These are phyloP conservation scores for Zygosaccharomyces pseudobailii DNA, from an alignment of 1,139 yeast species.

Conservation along the genomic window DNA sequence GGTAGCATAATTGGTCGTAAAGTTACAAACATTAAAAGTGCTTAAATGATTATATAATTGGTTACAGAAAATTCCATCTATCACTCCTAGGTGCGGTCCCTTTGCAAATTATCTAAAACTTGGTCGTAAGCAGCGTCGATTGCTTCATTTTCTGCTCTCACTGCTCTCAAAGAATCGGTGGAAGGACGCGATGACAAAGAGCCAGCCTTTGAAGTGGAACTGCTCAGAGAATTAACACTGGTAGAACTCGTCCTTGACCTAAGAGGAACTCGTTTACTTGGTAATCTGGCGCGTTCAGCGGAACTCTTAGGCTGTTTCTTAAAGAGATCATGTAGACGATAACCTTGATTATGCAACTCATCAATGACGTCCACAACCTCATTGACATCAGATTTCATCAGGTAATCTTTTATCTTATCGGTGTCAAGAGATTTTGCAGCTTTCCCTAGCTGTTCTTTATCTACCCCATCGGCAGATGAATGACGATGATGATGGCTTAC, in stretches of 20 bases:
- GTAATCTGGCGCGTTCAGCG: conserved; percentile 7
- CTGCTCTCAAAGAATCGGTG: conserved; percentile 4
- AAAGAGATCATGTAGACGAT: conserved; percentile 49
- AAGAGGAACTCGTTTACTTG: conserved; percentile 8
- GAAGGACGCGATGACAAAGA: not conserved
- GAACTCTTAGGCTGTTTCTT: conserved; percentile 30
- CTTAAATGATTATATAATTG: not conserved
- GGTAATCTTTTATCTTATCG: conserved; percentile 48
- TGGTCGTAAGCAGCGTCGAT: conserved; percentile 50
- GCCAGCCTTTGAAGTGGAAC: not conserved
- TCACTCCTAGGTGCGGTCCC: conserved; percentile 24
- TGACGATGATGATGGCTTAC: conserved; percentile 12
- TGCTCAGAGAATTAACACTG: conserved; percentile 14
- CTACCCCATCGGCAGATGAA: conserved; percentile 11
- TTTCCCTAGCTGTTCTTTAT: conserved; percentile 17
- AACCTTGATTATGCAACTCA: conserved; percentile 47
- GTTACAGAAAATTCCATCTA: not conserved
- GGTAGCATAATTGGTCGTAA: not conserved
- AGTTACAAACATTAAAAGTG: not conserved
- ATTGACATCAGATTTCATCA: conserved; percentile 50
- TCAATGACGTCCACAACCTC: conserved; percentile 48
- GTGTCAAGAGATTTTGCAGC: conserved; percentile 40
- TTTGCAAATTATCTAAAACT: conserved; percentile 43
- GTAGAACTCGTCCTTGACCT: conserved; percentile 9
- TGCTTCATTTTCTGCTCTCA: conserved; percentile 31